A percentile compares a stretch with the other conserved stretches of the same genome.
phyloP scores from a whole-genome alignment of 176 grass and related monocot species.

The Otatea glauca region DNA sequence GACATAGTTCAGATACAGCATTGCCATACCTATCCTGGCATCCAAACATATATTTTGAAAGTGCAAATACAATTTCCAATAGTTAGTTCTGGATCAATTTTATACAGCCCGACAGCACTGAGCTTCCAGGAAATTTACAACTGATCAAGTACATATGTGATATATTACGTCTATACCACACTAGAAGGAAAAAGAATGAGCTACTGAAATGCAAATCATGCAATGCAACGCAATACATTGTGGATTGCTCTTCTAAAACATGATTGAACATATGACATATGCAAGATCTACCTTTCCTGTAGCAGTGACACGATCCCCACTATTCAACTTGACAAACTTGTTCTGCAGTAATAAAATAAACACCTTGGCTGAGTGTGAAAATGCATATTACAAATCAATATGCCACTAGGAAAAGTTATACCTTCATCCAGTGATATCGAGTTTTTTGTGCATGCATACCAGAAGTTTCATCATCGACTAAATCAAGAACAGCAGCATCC shows the following conservation, averaged over 20 bases:
- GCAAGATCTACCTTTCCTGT: slow-evolving; percentile 76
- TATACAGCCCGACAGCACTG: background rate
- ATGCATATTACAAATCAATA: slow-evolving; percentile 19
- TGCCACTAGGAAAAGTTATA: slow-evolving; percentile 41
- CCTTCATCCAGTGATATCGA: slow-evolving; percentile 97
- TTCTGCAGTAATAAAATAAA: slow-evolving; percentile 61
- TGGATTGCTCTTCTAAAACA: slow-evolving; percentile 9
- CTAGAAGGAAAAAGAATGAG: slow-evolving; percentile 2
- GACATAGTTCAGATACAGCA: background rate
- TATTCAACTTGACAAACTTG: slow-evolving; percentile 94
- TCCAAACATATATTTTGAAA: slow-evolving; percentile 16
- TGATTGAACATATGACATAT: background rate
- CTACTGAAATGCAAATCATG: background rate
- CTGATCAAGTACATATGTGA: slow-evolving; percentile 10
- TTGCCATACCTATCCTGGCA: slow-evolving; percentile 18
- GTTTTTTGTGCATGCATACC: slow-evolving; percentile 84
- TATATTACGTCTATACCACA: background rate
- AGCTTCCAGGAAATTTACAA: slow-evolving; percentile 16
- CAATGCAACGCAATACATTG: slow-evolving; percentile 1
- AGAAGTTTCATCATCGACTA: slow-evolving; percentile 90
- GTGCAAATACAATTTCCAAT: slow-evolving; percentile 7
- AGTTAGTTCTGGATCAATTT: slow-evolving; percentile 11
- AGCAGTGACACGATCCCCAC: slow-evolving; percentile 80
- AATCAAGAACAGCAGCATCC: slow-evolving; percentile 92
- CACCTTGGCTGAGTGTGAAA: slow-evolving; percentile 33